Percentiles rank a stretch among this genome's conserved stretches.
phyloP scores from a whole-genome alignment of 2,329 filamentous ascomycete genomes.

The Ilyonectria destructans region DNA sequence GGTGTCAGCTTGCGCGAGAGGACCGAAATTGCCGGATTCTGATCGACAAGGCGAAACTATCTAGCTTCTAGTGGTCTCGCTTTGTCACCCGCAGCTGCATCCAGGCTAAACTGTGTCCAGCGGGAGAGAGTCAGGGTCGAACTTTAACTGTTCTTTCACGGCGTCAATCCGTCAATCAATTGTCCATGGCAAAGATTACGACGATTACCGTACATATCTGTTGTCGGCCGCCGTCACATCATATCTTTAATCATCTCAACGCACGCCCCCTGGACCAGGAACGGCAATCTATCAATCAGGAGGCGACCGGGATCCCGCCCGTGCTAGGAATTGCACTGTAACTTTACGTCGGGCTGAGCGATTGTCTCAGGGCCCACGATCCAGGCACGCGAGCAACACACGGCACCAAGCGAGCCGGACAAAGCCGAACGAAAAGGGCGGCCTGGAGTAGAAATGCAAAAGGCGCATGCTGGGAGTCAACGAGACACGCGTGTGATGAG shows the following conservation, averaged over 20 bases:
- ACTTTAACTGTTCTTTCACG: slow-evolving; percentile 31
- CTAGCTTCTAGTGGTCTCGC: slow-evolving; percentile 28
- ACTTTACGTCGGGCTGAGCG: background rate
- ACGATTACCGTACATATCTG: background rate
- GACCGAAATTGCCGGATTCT: slow-evolving; percentile 35
- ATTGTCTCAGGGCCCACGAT: slow-evolving; percentile 19
- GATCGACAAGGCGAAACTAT: slow-evolving; percentile 42
- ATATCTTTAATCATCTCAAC: slow-evolving; percentile 2
- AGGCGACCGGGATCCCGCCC: background rate
- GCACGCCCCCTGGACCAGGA: slow-evolving; percentile 20
- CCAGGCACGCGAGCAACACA: slow-evolving; percentile 40
- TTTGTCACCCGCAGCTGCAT: slow-evolving; percentile 27
- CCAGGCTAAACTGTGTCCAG: slow-evolving; percentile 37
- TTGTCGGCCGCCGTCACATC: slow-evolving; percentile 4
- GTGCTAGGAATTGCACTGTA: slow-evolving; percentile 8
- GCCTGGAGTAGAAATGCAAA: slow-evolving; percentile 2
- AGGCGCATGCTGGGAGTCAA: slow-evolving; percentile 8
- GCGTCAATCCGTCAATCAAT: slow-evolving; percentile 1
- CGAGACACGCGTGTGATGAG: background rate
- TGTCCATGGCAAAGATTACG: background rate
- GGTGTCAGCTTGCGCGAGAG: slow-evolving; percentile 18
- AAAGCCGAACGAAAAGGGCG: background rate
- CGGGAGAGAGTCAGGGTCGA: slow-evolving; percentile 13
- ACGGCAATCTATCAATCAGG: slow-evolving; percentile 20
- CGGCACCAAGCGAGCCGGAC: slow-evolving; percentile 9